phyloP scores from a whole-genome alignment of 2,329 filamentous ascomycete species.

The Colletotrichum truncatum region DNA sequence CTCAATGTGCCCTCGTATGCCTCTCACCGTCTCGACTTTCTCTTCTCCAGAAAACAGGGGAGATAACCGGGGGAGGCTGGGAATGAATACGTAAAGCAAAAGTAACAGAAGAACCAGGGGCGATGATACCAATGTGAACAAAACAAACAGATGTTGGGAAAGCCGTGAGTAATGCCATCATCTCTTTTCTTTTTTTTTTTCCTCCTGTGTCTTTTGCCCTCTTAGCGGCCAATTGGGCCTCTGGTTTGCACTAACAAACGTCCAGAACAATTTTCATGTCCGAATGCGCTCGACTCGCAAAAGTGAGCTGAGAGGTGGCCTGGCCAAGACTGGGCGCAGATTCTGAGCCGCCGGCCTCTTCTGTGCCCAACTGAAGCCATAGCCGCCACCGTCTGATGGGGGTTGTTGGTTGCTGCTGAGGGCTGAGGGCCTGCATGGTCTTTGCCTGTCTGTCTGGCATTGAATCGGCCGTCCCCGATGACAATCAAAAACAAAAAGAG shows the following conservation, averaged over 20 bases:
- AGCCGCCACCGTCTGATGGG: constrained; percentile 12
- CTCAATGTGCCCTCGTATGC: too few relatives aligned
- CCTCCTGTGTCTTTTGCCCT: neutral
- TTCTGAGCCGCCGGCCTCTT: neutral
- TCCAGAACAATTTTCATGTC: neutral
- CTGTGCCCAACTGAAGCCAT: constrained; percentile 3
- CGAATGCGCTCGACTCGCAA: neutral
- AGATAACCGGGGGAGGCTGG: neutral
- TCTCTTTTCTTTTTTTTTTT: too few relatives aligned
- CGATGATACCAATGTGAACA: neutral
- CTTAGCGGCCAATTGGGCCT: neutral
- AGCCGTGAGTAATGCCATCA: too few relatives aligned
- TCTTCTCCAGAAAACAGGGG: neutral
- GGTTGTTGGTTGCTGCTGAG: too few relatives aligned
- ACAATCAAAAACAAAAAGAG: neutral
- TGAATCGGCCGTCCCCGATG: neutral
- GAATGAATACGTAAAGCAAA: neutral
- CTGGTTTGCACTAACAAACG: neutral
- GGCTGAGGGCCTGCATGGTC: too few relatives aligned
- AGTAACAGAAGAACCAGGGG: too few relatives aligned
- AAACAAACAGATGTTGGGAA: neutral
- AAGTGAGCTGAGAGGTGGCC: neutral
- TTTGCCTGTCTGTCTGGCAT: neutral
- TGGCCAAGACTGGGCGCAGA: neutral
- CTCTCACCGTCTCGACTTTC: too few relatives aligned